Conservation (phyloP, 257 asterid species). For the Lantana camara region DNA sequence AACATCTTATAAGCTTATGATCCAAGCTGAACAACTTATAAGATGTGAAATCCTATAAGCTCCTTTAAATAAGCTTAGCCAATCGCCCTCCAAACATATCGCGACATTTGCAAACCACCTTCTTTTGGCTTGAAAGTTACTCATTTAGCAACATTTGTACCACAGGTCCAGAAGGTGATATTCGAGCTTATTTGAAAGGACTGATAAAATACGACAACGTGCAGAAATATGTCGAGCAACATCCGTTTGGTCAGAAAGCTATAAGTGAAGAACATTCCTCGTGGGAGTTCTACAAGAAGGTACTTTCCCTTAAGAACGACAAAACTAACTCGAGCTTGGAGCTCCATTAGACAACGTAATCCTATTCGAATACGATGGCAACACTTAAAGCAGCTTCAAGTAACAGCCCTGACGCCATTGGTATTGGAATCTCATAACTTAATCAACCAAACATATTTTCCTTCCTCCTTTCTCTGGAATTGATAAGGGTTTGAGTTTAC, state of each 20-base stretch:
- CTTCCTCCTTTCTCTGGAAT: not conserved
- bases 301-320: slow-evolving; percentile 27
- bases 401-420: not conserved
- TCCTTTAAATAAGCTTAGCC: too few species aligned
- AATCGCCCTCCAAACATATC: too few species aligned
- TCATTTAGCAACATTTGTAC: not conserved
- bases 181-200: slow-evolving; percentile 73
- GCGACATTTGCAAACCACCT: too few species aligned
- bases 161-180: slow-evolving; percentile 77
- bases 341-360: not conserved
- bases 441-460: not conserved
- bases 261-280: slow-evolving; percentile 42
- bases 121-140: not conserved
- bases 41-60: too few species aligned
- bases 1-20: too few species aligned
- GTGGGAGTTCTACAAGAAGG: slow-evolving; percentile 68
- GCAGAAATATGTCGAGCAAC: slow-evolving; percentile 58
- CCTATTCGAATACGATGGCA: not conserved
- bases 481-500: too few species aligned
- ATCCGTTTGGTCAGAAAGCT: slow-evolving; percentile 81
- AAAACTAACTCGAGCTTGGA: not conserved
- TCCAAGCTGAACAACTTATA: too few species aligned
- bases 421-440: not conserved
- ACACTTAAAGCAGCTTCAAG: not conserved
- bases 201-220: slow-evolving; percentile 51